These are phyloP conservation scores for Zygosaccharomyces kombuchaensis DNA, from an alignment of 805 yeast genomes.

Conservation along the genomic window DNA sequence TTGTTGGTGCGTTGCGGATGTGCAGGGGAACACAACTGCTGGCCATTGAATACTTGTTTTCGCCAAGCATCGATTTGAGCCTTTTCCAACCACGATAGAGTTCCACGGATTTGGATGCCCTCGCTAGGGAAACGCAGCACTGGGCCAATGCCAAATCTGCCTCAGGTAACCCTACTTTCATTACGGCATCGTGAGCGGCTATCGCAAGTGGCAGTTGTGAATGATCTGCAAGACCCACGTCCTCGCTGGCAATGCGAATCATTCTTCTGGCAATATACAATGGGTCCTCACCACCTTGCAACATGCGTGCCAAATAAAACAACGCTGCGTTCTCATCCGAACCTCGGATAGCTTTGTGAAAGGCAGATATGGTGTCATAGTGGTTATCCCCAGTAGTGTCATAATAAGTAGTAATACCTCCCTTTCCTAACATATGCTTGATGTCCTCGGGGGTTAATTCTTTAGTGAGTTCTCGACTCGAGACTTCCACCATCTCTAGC, in stretches of 20 bases:
- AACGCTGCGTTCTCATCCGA: constrained; percentile 85
- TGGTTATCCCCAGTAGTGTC: constrained; percentile 89
- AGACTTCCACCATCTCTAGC: constrained; percentile 71
- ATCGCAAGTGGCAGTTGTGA: constrained; percentile 80
- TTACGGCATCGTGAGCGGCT: constrained; percentile 80
- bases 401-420: constrained; percentile 41
- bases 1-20: constrained; percentile 91
- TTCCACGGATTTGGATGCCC: constrained; percentile 80
- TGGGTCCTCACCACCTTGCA: constrained; percentile 92
- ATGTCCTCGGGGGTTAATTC: constrained; percentile 31
- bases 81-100: constrained; percentile 75
- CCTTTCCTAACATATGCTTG: constrained; percentile 41
- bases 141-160: constrained; percentile 86
- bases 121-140: constrained; percentile 85
- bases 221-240: constrained; percentile 82
- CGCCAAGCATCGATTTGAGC: constrained; percentile 55
- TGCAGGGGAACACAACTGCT: constrained; percentile 65
- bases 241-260: constrained; percentile 95
- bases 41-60: constrained; percentile 46
- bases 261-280: constrained; percentile 82
- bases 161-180: constrained; percentile 92
- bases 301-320: constrained; percentile 82
- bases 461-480: constrained; percentile 46
- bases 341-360: constrained; percentile 91
- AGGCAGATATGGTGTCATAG: constrained; percentile 92